phyloP scores from a whole-genome alignment of 768 basidiomycete species.

The Neoboletus magnificus region DNA sequence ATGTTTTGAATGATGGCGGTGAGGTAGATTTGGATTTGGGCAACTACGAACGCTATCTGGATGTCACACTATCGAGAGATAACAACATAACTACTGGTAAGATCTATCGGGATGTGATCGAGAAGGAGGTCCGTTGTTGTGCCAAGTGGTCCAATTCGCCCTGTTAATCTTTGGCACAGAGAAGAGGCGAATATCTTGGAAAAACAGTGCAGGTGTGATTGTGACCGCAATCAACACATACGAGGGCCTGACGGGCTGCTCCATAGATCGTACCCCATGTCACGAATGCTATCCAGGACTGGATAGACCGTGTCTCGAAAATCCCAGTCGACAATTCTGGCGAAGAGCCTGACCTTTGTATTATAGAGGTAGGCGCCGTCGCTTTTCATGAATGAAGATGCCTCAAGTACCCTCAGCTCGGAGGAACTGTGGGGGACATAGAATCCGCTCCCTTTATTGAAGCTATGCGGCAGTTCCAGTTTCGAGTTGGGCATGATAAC shows the following conservation, averaged over 20 bases:
- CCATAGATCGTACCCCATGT: constrained; percentile 89
- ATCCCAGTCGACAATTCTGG: constrained; percentile 93
- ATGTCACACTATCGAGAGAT: constrained; percentile 89
- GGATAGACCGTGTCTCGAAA: constrained; percentile 94
- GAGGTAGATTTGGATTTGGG: constrained; percentile 98
- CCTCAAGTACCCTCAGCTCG: constrained; percentile 56
- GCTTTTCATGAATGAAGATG: neutral
- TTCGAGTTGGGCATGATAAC: constrained; percentile 94
- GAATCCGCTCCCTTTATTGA: constrained; percentile 98
- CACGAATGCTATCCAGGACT: constrained; percentile 96
- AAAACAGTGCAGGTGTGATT: constrained; percentile 87
- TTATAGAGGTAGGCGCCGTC: constrained; percentile 75
- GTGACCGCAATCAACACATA: neutral
- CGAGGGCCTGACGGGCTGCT: constrained; percentile 7
- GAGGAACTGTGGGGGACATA: constrained; percentile 98
- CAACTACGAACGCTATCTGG: constrained; percentile 97
- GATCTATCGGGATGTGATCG: constrained; percentile 95
- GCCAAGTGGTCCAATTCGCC: neutral
- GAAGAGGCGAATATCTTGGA: constrained; percentile 86
- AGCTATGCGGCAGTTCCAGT: constrained; percentile 99
- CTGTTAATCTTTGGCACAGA: constrained; percentile 37
- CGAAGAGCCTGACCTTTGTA: constrained; percentile 93
- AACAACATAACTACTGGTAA: constrained; percentile 99
- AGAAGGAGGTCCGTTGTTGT: constrained; percentile 73
- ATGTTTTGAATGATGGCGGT: constrained; percentile 96